Conservation (phyloP, 2,329 filamentous ascomycete species). For the Colletotrichum orbiculare region DNA sequence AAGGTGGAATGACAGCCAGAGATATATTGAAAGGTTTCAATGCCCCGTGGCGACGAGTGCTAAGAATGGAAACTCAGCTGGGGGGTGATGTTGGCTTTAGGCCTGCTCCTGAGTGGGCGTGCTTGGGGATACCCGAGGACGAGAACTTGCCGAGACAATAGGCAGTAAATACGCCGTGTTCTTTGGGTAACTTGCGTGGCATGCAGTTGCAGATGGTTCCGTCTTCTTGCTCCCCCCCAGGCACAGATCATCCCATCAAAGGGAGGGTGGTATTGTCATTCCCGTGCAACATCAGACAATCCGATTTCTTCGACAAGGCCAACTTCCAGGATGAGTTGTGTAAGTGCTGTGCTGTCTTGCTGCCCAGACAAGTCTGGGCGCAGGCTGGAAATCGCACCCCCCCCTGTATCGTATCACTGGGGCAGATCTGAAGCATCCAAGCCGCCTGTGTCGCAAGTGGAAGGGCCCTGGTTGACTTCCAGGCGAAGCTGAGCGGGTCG, state of each 20-base stretch:
- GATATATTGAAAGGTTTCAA: slow-evolving; percentile 9
- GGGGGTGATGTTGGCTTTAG: no score
- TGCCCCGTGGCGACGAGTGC: not conserved
- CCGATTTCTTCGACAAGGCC: not conserved
- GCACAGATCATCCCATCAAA: slow-evolving; percentile 22
- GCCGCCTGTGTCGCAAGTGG: slow-evolving; percentile 34
- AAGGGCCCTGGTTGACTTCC: not conserved
- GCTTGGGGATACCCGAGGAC: no score
- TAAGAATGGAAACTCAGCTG: not conserved
- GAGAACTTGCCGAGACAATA: not conserved
- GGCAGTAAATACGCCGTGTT: no score
- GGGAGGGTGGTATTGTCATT: slow-evolving; percentile 11
- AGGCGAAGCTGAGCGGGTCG: not conserved
- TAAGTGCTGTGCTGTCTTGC: slow-evolving; percentile 12
- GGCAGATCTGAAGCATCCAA: slow-evolving; percentile 35
- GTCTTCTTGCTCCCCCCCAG: slow-evolving; percentile 20
- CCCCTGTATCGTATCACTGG: slow-evolving; percentile 31
- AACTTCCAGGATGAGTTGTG: slow-evolving; percentile 1
- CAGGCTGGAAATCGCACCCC: slow-evolving; percentile 3
- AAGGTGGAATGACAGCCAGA: slow-evolving; percentile 7
- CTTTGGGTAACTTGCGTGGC: not conserved
- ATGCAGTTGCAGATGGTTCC: slow-evolving; percentile 1
- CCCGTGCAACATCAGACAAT: slow-evolving; percentile 4
- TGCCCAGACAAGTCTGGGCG: slow-evolving; percentile 18
- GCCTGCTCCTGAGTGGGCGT: no score